Percentiles rank a stretch among this genome's conserved stretches.
phyloP scores from a whole-genome alignment of 2,329 filamentous ascomycete species.

The Talaromyces funiculosus region DNA sequence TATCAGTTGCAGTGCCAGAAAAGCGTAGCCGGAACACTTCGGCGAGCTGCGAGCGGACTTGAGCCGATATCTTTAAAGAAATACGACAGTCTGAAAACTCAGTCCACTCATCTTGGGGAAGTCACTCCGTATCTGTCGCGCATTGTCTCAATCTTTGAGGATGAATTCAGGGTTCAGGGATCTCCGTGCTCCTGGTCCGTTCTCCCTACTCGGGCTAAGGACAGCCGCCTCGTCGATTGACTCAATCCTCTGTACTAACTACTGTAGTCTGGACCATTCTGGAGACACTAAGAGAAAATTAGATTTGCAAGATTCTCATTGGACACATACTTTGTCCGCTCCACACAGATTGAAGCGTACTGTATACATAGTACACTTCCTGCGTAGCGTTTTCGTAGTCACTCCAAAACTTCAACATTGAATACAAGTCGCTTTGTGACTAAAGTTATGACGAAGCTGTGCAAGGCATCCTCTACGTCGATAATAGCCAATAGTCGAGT shows the following conservation, averaged over 20 bases:
- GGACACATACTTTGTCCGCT: background rate
- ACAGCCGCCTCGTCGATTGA: background rate
- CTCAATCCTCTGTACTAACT: background rate
- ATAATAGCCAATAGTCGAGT: background rate
- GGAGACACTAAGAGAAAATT: background rate
- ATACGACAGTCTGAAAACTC: too few species aligned
- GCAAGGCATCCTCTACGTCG: background rate
- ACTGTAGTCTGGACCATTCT: background rate
- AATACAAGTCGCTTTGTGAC: background rate
- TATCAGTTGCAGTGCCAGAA: too few species aligned
- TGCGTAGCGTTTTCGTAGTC: too few species aligned
- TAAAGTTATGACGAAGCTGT: background rate
- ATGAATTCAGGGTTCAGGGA: conserved; percentile 8
- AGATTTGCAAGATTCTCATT: background rate
- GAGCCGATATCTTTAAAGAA: too few species aligned
- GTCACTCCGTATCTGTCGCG: too few species aligned
- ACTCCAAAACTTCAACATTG: background rate
- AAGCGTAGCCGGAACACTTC: too few species aligned
- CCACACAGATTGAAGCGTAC: background rate
- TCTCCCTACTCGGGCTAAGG: background rate
- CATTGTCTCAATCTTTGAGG: background rate
- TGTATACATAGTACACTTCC: too few species aligned
- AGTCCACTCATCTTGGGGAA: too few species aligned
- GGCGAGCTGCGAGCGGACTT: too few species aligned
- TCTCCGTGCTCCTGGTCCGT: background rate